Conservation (phyloP, 1,284 basidiomycete genomes). For the Cutaneotrichosporon sp. region DNA sequence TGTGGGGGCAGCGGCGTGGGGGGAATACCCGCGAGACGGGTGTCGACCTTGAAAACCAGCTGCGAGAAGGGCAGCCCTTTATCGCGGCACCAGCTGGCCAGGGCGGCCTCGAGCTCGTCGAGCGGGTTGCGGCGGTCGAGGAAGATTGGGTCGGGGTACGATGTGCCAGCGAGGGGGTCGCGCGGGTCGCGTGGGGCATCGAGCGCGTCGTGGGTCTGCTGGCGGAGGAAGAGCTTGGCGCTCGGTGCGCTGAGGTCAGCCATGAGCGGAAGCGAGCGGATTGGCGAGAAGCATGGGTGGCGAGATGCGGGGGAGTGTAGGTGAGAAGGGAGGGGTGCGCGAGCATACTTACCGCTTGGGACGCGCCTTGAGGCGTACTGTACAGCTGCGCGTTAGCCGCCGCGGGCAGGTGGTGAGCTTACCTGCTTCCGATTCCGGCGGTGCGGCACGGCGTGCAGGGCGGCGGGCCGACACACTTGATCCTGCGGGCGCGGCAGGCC, state of each 20-base stretch:
- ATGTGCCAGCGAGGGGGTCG: neutral
- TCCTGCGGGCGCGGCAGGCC: constrained; percentile 25
- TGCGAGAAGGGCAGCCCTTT: constrained; percentile 14
- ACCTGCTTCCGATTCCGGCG: constrained; percentile 14
- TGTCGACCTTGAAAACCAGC: constrained; percentile 23
- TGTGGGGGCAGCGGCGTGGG: constrained; percentile 18
- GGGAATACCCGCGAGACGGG: constrained; percentile 14
- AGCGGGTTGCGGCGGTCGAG: constrained; percentile 20
- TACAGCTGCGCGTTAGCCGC: too few relatives aligned
- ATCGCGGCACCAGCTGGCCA: constrained; percentile 18
- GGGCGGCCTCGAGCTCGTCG: constrained; percentile 19
- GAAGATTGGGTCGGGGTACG: neutral
- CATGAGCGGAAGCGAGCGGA: too few relatives aligned
- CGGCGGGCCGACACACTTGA: constrained; percentile 25
- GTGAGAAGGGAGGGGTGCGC: neutral
- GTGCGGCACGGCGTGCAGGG: constrained; percentile 26
- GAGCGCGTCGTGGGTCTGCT: neutral
- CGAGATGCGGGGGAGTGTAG: too few relatives aligned
- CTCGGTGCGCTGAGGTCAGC: constrained; percentile 17
- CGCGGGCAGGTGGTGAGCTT: too few relatives aligned
- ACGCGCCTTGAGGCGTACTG: constrained; percentile 28
- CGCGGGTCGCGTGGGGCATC: neutral
- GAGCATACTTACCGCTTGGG: constrained; percentile 24
- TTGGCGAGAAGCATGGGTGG: too few relatives aligned
- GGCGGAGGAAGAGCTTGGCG: constrained; percentile 15